Percentiles rank a stretch among this genome's conserved stretches.
Conservation (phyloP, 2,329 filamentous ascomycete species). For the Arthrobotrys sphaeroides region DNA sequence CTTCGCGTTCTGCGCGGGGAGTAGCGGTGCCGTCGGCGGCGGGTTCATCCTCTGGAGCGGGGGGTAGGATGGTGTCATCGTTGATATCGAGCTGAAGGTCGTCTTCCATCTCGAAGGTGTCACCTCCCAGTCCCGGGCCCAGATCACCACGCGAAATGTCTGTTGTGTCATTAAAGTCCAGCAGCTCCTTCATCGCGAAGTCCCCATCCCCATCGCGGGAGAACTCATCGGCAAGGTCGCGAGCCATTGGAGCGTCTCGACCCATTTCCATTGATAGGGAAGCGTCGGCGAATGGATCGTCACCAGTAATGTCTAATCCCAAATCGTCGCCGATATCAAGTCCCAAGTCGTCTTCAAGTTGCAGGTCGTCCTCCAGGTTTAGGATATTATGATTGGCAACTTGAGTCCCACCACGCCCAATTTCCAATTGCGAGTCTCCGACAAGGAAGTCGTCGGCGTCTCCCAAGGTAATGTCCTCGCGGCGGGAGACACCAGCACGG, state of each 20-base stretch:
- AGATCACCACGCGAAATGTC: constrained; percentile 58
- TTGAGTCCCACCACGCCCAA: constrained; percentile 49
- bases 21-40: constrained; percentile 21
- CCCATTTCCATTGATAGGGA: constrained; percentile 75
- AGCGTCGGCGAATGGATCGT: constrained; percentile 62
- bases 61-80: constrained; percentile 70
- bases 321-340: constrained; percentile 79
- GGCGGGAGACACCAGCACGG: constrained; percentile 62
- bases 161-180: constrained; percentile 66
- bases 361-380: constrained; percentile 52
- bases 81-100: constrained; percentile 70
- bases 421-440: constrained; percentile 40
- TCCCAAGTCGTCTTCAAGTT: constrained; percentile 75
- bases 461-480: constrained; percentile 74
- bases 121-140: constrained; percentile 55
- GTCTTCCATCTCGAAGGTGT: constrained; percentile 64
- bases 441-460: constrained; percentile 62
- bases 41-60: constrained; percentile 19
- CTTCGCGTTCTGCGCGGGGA: constrained; percentile 42
- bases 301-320: constrained; percentile 74
- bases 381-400: constrained; percentile 39
- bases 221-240: constrained; percentile 75
- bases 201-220: constrained; percentile 56
- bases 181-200: constrained; percentile 64
- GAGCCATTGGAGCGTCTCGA: constrained; percentile 79